Evolutionary conservation across 352 stramenopile species (phyloP).

Genomic region (Globisporangium ultimum): DNA sequence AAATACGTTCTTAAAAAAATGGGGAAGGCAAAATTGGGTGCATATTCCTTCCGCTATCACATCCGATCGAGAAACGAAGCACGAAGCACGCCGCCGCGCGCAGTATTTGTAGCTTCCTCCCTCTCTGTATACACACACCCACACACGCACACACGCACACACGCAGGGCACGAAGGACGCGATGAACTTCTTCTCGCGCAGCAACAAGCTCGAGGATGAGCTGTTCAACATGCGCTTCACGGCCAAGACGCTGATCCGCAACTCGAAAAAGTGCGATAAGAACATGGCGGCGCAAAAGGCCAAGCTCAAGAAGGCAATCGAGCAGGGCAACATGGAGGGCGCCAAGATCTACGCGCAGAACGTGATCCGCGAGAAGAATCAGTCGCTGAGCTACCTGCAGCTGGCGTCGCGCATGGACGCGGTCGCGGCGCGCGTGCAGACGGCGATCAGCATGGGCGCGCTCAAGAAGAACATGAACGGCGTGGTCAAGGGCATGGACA

Average conservation of each 20-base stretch:
- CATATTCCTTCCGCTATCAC: no score
- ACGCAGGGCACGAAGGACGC: background rate
- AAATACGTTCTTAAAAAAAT: no score
- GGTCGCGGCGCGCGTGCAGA: slow-evolving; percentile 95
- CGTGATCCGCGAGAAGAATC: slow-evolving; percentile 82
- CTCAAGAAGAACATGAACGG: slow-evolving; percentile 95
- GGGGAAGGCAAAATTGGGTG: no score
- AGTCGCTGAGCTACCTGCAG: slow-evolving; percentile 94
- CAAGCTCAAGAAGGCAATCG: slow-evolving; percentile 97
- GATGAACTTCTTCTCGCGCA: slow-evolving; percentile 85
- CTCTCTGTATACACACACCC: no score
- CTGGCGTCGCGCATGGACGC: slow-evolving; percentile 96
- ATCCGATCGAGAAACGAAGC: no score
- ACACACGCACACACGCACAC: no score
- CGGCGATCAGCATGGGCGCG: slow-evolving; percentile 94
- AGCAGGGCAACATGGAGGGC: slow-evolving; percentile 96
- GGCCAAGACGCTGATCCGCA: slow-evolving; percentile 85
- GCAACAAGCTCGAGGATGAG: slow-evolving; percentile 85
- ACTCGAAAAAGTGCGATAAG: slow-evolving; percentile 98
- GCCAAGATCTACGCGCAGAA: slow-evolving; percentile 97
- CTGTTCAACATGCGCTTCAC: slow-evolving; percentile 91
- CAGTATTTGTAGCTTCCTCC: no score
- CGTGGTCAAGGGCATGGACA: slow-evolving; percentile 97
- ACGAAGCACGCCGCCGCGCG: no score
- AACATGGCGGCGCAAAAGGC: slow-evolving; percentile 92